These are phyloP conservation scores for Aspergillus niger DNA, from an alignment of 2,329 filamentous ascomycete species.

Conservation along the genomic window DNA sequence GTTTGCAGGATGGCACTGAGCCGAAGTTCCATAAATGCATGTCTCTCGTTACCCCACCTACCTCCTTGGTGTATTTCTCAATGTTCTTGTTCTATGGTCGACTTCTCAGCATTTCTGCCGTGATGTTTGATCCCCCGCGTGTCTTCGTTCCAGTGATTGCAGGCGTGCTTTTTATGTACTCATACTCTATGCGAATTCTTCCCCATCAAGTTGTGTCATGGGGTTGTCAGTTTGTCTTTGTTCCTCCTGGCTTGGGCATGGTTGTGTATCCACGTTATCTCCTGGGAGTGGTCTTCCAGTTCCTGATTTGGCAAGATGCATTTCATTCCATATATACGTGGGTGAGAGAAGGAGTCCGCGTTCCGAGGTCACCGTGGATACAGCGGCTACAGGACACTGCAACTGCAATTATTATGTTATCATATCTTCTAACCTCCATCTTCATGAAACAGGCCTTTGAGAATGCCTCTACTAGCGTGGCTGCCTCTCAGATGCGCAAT, in stretches of 20 bases:
- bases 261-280: background rate
- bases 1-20: too few relatives aligned
- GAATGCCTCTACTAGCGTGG: constrained; percentile 97
- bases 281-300: background rate
- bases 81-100: too few relatives aligned
- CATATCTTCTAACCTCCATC: background rate
- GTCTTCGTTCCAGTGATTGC: background rate
- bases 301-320: background rate
- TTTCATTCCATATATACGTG: background rate
- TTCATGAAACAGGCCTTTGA: constrained; percentile 78
- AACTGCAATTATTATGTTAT: background rate
- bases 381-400: too few relatives aligned
- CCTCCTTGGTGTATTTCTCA: too few relatives aligned
- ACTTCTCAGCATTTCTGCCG: background rate
- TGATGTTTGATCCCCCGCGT: background rate
- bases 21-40: too few relatives aligned
- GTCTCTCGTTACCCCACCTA: too few relatives aligned
- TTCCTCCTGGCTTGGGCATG: background rate
- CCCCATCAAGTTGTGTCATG: background rate
- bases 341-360: background rate
- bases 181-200: background rate
- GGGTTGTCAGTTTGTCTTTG: background rate
- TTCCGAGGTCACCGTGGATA: background rate
- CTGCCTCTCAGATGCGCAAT: constrained; percentile 99
- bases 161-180: background rate